These are phyloP conservation scores for Sphenostylis stenocarpa DNA, from an alignment of 306 rosid species.

Conservation along the genomic window DNA sequence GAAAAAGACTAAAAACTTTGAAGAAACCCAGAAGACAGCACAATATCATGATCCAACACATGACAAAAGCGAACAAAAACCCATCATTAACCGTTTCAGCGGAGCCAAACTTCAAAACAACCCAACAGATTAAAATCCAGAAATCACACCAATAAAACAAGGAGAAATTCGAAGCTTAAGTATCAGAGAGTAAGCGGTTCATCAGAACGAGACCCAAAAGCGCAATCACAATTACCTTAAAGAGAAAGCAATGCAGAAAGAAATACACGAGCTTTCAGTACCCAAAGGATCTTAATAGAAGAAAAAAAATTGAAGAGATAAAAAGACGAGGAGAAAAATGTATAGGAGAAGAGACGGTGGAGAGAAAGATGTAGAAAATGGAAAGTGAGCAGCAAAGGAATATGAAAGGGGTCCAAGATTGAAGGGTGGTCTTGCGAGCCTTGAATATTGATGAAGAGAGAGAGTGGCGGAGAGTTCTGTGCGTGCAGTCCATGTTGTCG, in stretches of 20 bases:
- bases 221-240: background rate
- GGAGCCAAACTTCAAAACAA: slow-evolving; percentile 3
- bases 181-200: too few species aligned
- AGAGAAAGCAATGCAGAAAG: background rate
- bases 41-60: slow-evolving; percentile 50
- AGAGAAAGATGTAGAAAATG: background rate
- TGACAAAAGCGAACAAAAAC: slow-evolving; percentile 18
- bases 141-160: background rate
- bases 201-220: background rate
- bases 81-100: background rate
- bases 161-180: background rate
- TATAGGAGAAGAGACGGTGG: background rate
- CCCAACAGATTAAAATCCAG: background rate
- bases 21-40: slow-evolving; percentile 17
- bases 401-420: slow-evolving; percentile 14
- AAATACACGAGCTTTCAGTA: background rate
- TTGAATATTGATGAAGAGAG: slow-evolving; percentile 5
- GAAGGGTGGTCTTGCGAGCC: slow-evolving; percentile 1
- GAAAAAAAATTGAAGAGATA: background rate
- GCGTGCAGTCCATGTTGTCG: slow-evolving; percentile 45
- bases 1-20: background rate
- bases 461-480: slow-evolving; percentile 43
- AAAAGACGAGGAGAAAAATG: background rate
- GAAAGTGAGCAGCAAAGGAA: background rate
- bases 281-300: slow-evolving; percentile 6